Base-by-base conservation (phyloP, 768 basidiomycete species). In the Naganishia friedmannii region DNA sequence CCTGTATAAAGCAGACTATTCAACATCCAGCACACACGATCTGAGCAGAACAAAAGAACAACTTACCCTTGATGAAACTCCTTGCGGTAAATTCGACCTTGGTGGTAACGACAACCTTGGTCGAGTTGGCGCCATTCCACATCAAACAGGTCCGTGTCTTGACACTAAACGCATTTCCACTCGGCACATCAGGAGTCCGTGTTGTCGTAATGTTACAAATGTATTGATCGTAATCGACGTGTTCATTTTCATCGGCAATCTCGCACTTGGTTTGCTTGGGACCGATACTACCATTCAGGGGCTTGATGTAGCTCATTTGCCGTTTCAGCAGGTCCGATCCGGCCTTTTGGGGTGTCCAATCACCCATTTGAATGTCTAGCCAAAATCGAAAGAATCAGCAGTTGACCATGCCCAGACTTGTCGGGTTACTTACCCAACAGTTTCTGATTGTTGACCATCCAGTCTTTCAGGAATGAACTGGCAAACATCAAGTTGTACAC, bases 211-310 rank as follows among this genome's bases (percentile, higher is more conserved):
- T 73, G 77, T 89, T 92, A 53, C 86, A 84, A 48, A 93, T 85
- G 73, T 89, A 90, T 71, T 92, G 86, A 51, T 97, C 92, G 74
- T 89, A 90, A 76, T 98, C 92, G 73, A 86, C 85, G 77, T 89
- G 84, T 45, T 87, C 83, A 66, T 85, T 87, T 83, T 96, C 93
- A 77, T 99, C 95, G 58, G 86, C 86, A 69, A 98, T 88, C 82
- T 97, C 91, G 83, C 96, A 99, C 79, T 94, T 95, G 19, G 94
- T 93, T 80, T 92, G 90, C 78, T 88, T 95, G 0, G 95, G 96
- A 0, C 96, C 96, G 34, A 99, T 86, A 67, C 88, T 87, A 0
- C 87, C 93, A 72, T 86, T 87, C 34, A 99, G 83, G 0, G 93
- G 94, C 79, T 95, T 97, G 83, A 97, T 94, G 81, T 98, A 99